These are phyloP conservation scores for Endoconidiophora laricicola DNA, from an alignment of 2,329 filamentous ascomycete genomes.

Conservation along the genomic window DNA sequence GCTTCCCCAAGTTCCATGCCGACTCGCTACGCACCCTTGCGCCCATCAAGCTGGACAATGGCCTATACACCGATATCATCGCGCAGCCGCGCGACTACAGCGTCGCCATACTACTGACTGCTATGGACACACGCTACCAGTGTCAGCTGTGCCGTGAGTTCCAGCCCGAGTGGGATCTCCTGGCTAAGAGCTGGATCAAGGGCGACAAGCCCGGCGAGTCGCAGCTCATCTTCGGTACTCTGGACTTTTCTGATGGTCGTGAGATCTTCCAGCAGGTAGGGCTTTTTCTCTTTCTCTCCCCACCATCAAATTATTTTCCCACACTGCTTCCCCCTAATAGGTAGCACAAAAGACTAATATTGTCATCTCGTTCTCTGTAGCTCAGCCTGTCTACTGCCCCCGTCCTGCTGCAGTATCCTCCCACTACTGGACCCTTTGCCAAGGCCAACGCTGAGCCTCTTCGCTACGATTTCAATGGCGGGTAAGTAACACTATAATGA, in stretches of 20 bases:
- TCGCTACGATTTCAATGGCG: slow-evolving; percentile 70
- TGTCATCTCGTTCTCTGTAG: slow-evolving; percentile 28
- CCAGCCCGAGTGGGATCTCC: slow-evolving; percentile 81
- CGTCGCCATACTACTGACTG: slow-evolving; percentile 69
- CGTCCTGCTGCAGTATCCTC: slow-evolving; percentile 72
- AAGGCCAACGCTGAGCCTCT: slow-evolving; percentile 49
- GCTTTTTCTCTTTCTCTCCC: neutral
- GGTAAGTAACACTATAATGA: slow-evolving; percentile 34
- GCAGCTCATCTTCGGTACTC: slow-evolving; percentile 59
- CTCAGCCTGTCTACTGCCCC: slow-evolving; percentile 88
- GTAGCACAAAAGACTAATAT: neutral
- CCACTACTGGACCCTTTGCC: slow-evolving; percentile 62
- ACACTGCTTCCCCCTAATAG: neutral
- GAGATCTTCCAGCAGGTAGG: slow-evolving; percentile 72
- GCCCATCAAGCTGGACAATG: slow-evolving; percentile 65
- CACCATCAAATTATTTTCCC: neutral
- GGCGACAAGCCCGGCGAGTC: slow-evolving; percentile 62
- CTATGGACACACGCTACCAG: slow-evolving; percentile 64
- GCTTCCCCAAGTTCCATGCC: slow-evolving; percentile 54
- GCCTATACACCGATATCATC: slow-evolving; percentile 59
- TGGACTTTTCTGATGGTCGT: slow-evolving; percentile 79
- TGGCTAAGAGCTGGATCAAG: slow-evolving; percentile 73
- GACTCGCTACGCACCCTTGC: slow-evolving; percentile 46
- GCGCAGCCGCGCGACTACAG: slow-evolving; percentile 67
- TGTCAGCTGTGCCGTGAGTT: slow-evolving; percentile 82